phyloP scores from a whole-genome alignment of 2,329 filamentous ascomycete genomes.

The Fusarium sp. region DNA sequence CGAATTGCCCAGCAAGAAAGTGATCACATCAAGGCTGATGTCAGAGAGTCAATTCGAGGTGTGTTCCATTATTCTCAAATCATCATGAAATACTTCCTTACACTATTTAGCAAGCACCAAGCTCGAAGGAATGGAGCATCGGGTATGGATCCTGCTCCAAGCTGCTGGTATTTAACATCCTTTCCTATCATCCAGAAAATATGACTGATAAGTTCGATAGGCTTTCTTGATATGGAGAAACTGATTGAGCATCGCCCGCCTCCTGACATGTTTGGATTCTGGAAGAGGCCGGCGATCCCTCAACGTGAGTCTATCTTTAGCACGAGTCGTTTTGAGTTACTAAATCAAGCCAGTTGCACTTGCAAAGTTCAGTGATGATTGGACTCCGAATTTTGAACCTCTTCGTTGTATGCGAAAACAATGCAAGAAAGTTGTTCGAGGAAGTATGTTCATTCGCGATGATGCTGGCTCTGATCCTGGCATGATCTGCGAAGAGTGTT shows the following conservation, averaged over 20 bases:
- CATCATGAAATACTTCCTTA: background rate
- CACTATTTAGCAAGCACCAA: constrained; percentile 5
- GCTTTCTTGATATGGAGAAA: constrained; percentile 41
- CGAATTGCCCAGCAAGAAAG: constrained; percentile 27
- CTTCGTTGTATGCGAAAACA: constrained; percentile 28
- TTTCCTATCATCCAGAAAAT: too few relatives aligned
- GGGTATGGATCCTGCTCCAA: constrained; percentile 38
- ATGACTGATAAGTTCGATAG: constrained; percentile 1
- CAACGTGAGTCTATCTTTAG: constrained; percentile 23
- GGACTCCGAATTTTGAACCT: constrained; percentile 32
- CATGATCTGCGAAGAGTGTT: constrained; percentile 38
- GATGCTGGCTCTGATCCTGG: background rate
- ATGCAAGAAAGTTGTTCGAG: constrained; percentile 32
- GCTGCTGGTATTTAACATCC: constrained; percentile 18
- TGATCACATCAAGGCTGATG: constrained; percentile 27
- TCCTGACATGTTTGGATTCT: constrained; percentile 30
- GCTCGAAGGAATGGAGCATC: constrained; percentile 28
- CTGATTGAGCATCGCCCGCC: constrained; percentile 40
- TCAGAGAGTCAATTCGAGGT: constrained; percentile 34
- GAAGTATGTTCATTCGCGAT: constrained; percentile 38
- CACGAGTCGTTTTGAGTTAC: background rate
- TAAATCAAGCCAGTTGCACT: constrained; percentile 20
- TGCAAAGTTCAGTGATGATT: constrained; percentile 17
- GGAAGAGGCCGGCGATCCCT: constrained; percentile 41
- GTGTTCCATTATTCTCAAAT: background rate